A percentile compares a stretch with the other conserved stretches of the same genome.
phyloP scores from a whole-genome alignment of 768 basidiomycete genomes.

The Auriculariales sp. region DNA sequence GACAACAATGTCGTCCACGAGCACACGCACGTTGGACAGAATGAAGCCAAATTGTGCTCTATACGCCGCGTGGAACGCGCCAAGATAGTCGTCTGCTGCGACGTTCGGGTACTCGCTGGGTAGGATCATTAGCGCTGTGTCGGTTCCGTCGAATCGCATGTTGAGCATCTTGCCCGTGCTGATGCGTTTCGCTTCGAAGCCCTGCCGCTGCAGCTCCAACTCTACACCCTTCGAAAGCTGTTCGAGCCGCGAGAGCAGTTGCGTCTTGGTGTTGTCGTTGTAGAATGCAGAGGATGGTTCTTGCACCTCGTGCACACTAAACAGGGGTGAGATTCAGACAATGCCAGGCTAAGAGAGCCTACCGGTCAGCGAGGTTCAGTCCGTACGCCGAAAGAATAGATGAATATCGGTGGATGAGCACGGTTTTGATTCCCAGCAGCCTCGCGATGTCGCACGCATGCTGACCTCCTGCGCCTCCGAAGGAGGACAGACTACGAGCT shows the following conservation, averaged over 20 bases:
- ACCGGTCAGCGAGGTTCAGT: constrained; percentile 73
- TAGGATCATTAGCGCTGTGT: constrained; percentile 83
- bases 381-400: constrained; percentile 92
- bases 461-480: constrained; percentile 84
- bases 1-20: constrained; percentile 89
- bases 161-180: constrained; percentile 71
- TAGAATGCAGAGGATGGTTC: constrained; percentile 80
- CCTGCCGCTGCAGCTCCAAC: constrained; percentile 59
- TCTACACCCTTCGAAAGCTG: constrained; percentile 47
- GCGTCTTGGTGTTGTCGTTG: constrained; percentile 36
- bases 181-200: constrained; percentile 63
- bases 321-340: not conserved
- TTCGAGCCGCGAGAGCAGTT: constrained; percentile 53
- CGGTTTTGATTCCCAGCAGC: constrained; percentile 73
- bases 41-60: constrained; percentile 86
- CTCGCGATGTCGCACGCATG: constrained; percentile 88
- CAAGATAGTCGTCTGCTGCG: constrained; percentile 46
- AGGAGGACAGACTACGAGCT: constrained; percentile 27
- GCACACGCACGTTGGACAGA: constrained; percentile 65
- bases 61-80: constrained; percentile 67
- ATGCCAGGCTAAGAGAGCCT: not conserved
- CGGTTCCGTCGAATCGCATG: constrained; percentile 88
- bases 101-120: too few species aligned
- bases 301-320: constrained; percentile 78
- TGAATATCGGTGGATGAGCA: constrained; percentile 81